Conservation (phyloP, 495 filamentous ascomycete species). For the Penicillium fimorum region DNA sequence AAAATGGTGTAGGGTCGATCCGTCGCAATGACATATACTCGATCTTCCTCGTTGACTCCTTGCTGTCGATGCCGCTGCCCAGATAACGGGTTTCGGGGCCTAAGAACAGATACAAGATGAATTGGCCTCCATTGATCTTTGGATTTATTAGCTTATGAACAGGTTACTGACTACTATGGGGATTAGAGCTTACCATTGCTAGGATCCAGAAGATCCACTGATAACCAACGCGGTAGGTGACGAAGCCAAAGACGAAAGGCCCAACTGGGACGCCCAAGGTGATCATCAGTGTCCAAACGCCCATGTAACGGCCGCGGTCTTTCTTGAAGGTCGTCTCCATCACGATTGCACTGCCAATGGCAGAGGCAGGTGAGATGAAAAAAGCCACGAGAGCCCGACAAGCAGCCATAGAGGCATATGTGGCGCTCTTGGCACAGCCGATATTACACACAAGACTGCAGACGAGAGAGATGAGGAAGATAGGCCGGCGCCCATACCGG, state of each 20-base stretch:
- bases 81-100: constrained; percentile 56
- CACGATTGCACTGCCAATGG: constrained; percentile 53
- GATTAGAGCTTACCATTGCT: constrained; percentile 37
- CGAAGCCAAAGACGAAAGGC: constrained; percentile 50
- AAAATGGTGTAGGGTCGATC: constrained; percentile 51
- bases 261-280: constrained; percentile 50
- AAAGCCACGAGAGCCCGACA: constrained; percentile 50
- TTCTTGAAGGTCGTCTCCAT: constrained; percentile 52
- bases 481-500: constrained; percentile 53
- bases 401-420: constrained; percentile 41
- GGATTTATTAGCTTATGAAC: constrained; percentile 9
- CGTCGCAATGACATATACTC: constrained; percentile 45
- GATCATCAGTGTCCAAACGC: constrained; percentile 51
- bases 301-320: constrained; percentile 51
- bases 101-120: constrained; percentile 54
- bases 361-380: constrained; percentile 54
- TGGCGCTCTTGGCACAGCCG: constrained; percentile 43
- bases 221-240: constrained; percentile 42
- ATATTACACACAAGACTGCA: constrained; percentile 45
- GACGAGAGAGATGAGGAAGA: constrained; percentile 49
- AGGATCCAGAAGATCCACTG: constrained; percentile 44
- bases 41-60: constrained; percentile 30
- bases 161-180: background rate
- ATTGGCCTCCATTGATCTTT: constrained; percentile 53
- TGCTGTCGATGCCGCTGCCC: constrained; percentile 19